Evolutionary conservation across 164 flowering plant species (phyloP), one percentile per base, ranked within the genome.

Genomic region (Aristolochia fimbriata): DNA sequence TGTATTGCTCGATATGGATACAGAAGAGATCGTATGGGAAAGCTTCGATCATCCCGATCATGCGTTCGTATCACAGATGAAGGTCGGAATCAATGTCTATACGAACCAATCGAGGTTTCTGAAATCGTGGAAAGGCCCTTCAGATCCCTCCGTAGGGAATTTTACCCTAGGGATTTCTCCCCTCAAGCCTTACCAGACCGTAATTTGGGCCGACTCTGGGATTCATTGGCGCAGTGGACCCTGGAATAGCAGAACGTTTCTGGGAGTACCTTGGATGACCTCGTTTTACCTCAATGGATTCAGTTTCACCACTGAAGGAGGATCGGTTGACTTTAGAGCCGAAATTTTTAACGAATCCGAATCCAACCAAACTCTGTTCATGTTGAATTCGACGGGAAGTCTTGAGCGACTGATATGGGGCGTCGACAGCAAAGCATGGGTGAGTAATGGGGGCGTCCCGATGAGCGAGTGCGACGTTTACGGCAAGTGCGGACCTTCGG

Each of bases 1-100:
- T 6, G 76, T 81, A 1, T 3, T 82, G 61, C 17, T 13, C 6
- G 19, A 59, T 3, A 11, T 4, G 3, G 30, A 41, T 12, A 43
- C 30, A 62, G 55, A 19, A 63, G 55, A 0, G 68, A 23, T 62
- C 15, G 0, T 76, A 1, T 85, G 91, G 91, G 83, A 85, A 48
- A 78, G 87, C 65, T 49, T 49, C 8, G 52, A 49, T 20, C 52
- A 49, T 17, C 52, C 52, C 0, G 14, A 6, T 4, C 7, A 49
- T 20, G 22, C n/a, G 20, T 11, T 17, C 20, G 1, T 49, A 15
- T 1, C 6, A 49, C 6, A 17, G 22, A 49, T 49, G 52, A 49
- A 49, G 52, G 20, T 49, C 22, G 20, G 22, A 17, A 20, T 20
- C 19, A 49, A 12, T 49, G 20, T 6, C 6, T 5, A 49, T 17